Conservation (phyloP, 2,329 filamentous ascomycete genomes). For the Balansia obtecta region DNA sequence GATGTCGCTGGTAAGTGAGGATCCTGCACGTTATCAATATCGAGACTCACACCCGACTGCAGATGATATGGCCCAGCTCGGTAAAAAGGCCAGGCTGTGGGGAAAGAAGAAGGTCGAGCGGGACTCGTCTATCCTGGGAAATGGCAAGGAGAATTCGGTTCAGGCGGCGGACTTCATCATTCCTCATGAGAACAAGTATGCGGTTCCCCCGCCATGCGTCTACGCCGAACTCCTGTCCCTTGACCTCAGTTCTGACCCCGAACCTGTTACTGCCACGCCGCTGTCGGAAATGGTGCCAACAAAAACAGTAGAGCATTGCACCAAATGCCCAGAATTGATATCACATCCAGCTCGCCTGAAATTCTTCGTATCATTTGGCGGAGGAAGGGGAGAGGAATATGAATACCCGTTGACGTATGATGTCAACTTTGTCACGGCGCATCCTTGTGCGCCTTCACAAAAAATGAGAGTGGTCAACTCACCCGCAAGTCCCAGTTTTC, state of each 20-base stretch:
- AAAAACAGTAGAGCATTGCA: constrained; percentile 22
- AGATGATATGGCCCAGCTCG: constrained; percentile 38
- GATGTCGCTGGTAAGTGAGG: constrained; percentile 34
- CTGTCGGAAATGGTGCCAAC: constrained; percentile 27
- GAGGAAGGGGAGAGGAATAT: constrained; percentile 27
- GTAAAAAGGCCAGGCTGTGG: constrained; percentile 47
- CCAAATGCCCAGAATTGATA: constrained; percentile 19
- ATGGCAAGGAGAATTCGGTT: constrained; percentile 39
- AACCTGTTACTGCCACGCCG: constrained; percentile 33
- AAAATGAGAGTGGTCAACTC: constrained; percentile 46
- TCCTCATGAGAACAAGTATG: constrained; percentile 43
- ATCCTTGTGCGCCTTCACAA: constrained; percentile 48
- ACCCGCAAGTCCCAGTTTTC: constrained; percentile 46
- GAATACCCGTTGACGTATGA: constrained; percentile 41
- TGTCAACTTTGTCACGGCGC: constrained; percentile 52
- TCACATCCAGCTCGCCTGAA: constrained; percentile 23
- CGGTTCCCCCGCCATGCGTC: constrained; percentile 33
- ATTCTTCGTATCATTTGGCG: constrained; percentile 25
- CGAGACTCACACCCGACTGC: neutral
- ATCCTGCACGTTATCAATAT: constrained; percentile 1
- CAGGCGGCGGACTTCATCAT: constrained; percentile 51
- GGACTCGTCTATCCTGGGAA: constrained; percentile 48
- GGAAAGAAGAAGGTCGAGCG: constrained; percentile 46
- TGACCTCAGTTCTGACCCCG: constrained; percentile 31
- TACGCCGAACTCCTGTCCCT: constrained; percentile 37